These are phyloP conservation scores for Nannizzia gypsea DNA, from an alignment of 2,329 filamentous ascomycete genomes.

Conservation along the genomic window DNA sequence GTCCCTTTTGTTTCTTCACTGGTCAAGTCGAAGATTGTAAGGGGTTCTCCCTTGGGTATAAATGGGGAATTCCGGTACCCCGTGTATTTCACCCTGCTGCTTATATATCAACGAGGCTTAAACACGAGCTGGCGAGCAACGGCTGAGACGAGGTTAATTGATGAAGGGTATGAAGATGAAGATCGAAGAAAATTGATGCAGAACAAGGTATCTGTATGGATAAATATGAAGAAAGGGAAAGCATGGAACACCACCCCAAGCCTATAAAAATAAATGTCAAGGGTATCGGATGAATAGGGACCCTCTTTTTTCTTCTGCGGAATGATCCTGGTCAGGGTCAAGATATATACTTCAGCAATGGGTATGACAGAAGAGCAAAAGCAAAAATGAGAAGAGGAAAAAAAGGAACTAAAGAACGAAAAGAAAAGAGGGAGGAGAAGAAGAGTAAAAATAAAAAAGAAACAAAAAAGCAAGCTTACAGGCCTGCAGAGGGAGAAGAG, in stretches of 20 bases:
- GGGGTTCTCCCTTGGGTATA: not conserved
- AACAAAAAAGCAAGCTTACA: slow-evolving; percentile 2
- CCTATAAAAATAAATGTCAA: not conserved
- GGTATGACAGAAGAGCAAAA: slow-evolving; percentile 4
- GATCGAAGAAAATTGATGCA: slow-evolving; percentile 4
- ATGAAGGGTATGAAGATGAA: not conserved
- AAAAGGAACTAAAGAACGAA: not conserved
- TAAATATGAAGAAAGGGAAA: not conserved
- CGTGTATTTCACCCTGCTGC: not conserved
- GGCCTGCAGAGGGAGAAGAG: not conserved
- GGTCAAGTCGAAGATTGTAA: not conserved
- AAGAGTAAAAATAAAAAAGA: not conserved
- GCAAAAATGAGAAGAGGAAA: not conserved
- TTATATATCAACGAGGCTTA: not conserved
- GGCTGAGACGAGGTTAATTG: not conserved
- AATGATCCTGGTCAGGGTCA: slow-evolving; percentile 5
- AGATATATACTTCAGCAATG: slow-evolving; percentile 1
- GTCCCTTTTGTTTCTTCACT: not conserved
- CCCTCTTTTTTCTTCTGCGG: slow-evolving; percentile 5
- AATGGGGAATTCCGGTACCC: not conserved
- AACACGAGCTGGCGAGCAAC: not conserved
- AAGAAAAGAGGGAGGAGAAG: not conserved
- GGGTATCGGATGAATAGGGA: slow-evolving; percentile 7
- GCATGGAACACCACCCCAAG: not conserved
- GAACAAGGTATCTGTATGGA: slow-evolving; percentile 1